These are phyloP conservation scores for Lunasporangiospora selenospora DNA, from an alignment of 192 early-diverging fungal genomes.

Conservation along the genomic window DNA sequence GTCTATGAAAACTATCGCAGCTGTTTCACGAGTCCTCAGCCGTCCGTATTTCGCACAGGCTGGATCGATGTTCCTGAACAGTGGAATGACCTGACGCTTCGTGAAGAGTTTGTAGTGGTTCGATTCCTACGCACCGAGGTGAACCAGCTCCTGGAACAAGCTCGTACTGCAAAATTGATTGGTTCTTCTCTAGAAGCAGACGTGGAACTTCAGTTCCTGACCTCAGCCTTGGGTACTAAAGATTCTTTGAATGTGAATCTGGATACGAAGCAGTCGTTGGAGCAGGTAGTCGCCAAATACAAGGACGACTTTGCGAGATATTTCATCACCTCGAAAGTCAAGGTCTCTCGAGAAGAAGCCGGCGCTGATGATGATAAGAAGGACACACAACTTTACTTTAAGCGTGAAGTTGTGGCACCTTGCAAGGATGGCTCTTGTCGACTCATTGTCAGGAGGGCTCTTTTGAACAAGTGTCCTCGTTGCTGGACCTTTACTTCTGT, in stretches of 20 bases:
- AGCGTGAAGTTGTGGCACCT: no score
- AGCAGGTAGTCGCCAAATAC: neutral
- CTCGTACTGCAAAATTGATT: conserved; percentile 23
- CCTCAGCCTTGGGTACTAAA: neutral
- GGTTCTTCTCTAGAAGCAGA: conserved; percentile 25
- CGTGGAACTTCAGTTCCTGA: conserved; percentile 18
- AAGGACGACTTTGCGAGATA: conserved; percentile 19
- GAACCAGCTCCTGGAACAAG: conserved; percentile 33
- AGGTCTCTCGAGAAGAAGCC: conserved; percentile 9
- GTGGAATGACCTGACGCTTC: conserved; percentile 13
- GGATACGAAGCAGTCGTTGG: neutral
- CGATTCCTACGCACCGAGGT: conserved; percentile 21
- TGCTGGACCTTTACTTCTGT: conserved; percentile 74
- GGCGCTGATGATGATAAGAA: neutral
- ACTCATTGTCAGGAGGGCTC: conserved; percentile 55
- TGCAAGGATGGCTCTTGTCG: conserved; percentile 21
- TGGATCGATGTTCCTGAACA: conserved; percentile 15
- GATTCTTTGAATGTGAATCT: neutral
- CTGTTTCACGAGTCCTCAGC: conserved; percentile 11
- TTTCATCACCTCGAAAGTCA: conserved; percentile 56
- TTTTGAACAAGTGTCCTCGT: conserved; percentile 73
- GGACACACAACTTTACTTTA: no score
- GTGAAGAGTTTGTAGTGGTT: conserved; percentile 29
- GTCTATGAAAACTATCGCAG: conserved; percentile 37
- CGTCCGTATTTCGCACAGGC: conserved; percentile 16